Evolutionary conservation across 805 yeast genomes (phyloP), one percentile per base, ranked within the genome.

Genomic region (Candida khao-thaluensis): DNA sequence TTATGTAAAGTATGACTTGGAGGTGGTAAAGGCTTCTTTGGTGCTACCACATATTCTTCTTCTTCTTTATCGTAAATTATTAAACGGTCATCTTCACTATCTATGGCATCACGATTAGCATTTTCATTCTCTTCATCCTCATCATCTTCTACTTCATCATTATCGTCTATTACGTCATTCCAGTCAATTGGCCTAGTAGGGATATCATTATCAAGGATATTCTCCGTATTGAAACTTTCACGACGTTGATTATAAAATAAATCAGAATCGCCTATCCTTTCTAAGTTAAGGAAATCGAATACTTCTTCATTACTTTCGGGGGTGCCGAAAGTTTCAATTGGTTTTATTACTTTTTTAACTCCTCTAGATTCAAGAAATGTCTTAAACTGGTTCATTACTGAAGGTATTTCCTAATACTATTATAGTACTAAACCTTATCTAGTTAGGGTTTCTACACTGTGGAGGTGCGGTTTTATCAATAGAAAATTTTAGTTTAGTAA

Each of bases 211-310:
- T 29, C 32, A 29, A 29, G 15, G 5, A 31, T 6, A 21, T 20
- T 14, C 8, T 26, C 23, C 1, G 43, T 37, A 20, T 45, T 46
- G 37, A 54, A 52, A 24, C 57, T 53, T 27, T 49, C 55, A 23
- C 57, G 28, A 16, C 57, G 36, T 15, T 51, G 49, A 28, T 40
- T 18, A 41, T 57, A 56, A 35, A 56, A 57, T 15, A 41, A 35
- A 42, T 57, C 61, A 11, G 59, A 56, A 47, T 55, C 60, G 22
- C 48, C 53, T 14, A 42, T 51, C 27, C 49, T 38, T 30, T 52
- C 42, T 11, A 44, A 29, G 15, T 50, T 45, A 18, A 53, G 44
- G 34, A 46, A 53, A 45, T 55, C 59, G 23, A 49, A 40, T n/a
- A 38, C 30, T 22, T 38, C 42, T 10, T 33, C 37, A 26, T 23